Base-by-base conservation (phyloP, 768 basidiomycete species). In the Udeniomyces megalosporus region DNA sequence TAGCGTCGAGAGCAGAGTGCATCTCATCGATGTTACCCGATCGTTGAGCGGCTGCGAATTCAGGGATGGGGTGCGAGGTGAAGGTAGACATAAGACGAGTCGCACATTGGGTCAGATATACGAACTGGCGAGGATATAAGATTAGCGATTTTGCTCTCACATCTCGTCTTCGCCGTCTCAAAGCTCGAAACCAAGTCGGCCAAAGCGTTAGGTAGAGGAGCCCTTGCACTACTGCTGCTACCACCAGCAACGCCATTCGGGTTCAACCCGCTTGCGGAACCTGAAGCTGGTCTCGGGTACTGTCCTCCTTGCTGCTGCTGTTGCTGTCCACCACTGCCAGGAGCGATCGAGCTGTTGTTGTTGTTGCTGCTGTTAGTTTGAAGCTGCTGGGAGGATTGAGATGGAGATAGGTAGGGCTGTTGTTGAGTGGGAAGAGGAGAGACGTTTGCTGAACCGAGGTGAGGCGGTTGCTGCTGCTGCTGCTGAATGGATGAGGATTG, bases 121-220 rank as follows among this genome's bases (percentile, higher is more conserved):
- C n/a, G n/a, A n/a, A n/a, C n/a, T n/a, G n/a, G n/a, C n/a, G n/a
- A n/a, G n/a, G n/a, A n/a, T n/a, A n/a, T n/a, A n/a, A n/a, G n/a
- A n/a, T n/a, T n/a, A n/a, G n/a, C n/a, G n/a, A n/a, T n/a, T n/a
- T n/a, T n/a, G n/a, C 29, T 61, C 66, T 58, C 54, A 91, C 92
- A 90, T 73, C 95, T 91, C 77, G 93, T 90, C 76, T 96, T 97
- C 48, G 93, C 90, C 50, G 80, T 85, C 76, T 97, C 93, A 70
- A 96, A 97, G 45, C 88, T 90, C 24, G 85, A 82, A 45, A 96
- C 91, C 58, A 99, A 78, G 71, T 96, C 93, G 12, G 88, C 88
- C 71, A 99, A 72, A 29, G 84, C 88, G 60, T 84, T 87, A 20
- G 88, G 90, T 47, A 72, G 46, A 42, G 38, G 38, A 17, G 38